These are phyloP conservation scores for Malus fusca DNA, from an alignment of 306 rosid genomes.

Conservation along the genomic window DNA sequence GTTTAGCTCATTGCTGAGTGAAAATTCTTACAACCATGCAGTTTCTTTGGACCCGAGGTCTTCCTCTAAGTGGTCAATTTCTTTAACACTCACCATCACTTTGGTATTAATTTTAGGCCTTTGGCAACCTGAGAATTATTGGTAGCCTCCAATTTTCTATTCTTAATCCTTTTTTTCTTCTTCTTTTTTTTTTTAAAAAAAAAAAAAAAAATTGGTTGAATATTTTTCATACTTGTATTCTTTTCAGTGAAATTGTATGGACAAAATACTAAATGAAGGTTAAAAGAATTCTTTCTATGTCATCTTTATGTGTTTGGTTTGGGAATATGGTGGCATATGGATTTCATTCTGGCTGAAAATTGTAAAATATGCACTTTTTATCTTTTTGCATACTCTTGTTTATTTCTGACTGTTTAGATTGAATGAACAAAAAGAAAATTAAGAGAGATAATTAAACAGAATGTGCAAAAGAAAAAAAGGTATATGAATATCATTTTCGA, in stretches of 20 bases:
- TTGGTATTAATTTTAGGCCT: conserved; percentile 11
- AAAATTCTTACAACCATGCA: conserved; percentile 35
- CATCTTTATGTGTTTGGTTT: no score
- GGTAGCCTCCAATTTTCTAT: neutral
- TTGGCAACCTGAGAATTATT: neutral
- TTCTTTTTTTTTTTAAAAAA: neutral
- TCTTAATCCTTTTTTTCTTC: neutral
- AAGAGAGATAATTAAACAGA: neutral
- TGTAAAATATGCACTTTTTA: neutral
- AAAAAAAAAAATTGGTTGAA: neutral
- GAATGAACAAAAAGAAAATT: neutral
- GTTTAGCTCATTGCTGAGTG: conserved; percentile 41
- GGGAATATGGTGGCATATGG: neutral
- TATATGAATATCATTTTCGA: no score
- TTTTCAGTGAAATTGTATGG: neutral
- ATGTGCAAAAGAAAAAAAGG: neutral
- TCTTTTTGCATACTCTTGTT: neutral
- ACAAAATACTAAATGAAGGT: neutral
- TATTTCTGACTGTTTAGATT: neutral
- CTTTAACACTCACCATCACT: conserved; percentile 5
- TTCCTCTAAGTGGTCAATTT: conserved; percentile 22
- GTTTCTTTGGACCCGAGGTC: conserved; percentile 10
- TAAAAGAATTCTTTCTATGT: neutral
- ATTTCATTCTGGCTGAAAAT: neutral
- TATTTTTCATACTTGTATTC: conserved; percentile 8